Evolutionary conservation across 805 yeast genomes (phyloP).

Genomic region (Cyberlindnera veronae): DNA sequence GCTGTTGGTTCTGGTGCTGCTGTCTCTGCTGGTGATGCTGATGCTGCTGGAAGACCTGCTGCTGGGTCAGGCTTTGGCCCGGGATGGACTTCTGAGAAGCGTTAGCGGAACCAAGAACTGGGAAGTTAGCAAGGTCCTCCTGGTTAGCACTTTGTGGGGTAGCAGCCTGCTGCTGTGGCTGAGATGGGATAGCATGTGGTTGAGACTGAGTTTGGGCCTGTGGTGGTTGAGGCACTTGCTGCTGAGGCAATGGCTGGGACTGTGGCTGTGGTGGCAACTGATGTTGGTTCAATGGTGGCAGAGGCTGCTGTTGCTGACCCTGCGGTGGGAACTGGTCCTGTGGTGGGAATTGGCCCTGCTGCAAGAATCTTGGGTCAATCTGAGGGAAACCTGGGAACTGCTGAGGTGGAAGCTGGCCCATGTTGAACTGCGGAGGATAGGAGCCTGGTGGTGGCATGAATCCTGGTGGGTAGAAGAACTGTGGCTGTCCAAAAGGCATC

Average conservation of each 20-base stretch:
- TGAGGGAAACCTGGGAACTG: conserved; percentile 28
- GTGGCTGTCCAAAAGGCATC: conserved; percentile 14
- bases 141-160: neutral
- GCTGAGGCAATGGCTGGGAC: conserved; percentile 21
- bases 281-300: conserved; percentile 22
- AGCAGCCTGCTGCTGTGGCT: conserved; percentile 8
- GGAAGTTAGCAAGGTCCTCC: conserved; percentile 46
- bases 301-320: conserved; percentile 12
- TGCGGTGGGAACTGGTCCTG: conserved; percentile 13
- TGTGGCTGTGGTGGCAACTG: conserved; percentile 15
- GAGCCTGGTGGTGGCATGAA: conserved; percentile 17
- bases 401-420: conserved; percentile 25
- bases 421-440: conserved; percentile 24
- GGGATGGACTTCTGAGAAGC: conserved; percentile 19
- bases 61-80: neutral
- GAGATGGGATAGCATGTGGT: too few relatives aligned
- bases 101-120: conserved; percentile 49
- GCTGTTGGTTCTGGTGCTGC: conserved; percentile 23
- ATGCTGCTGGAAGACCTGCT: conserved; percentile 4
- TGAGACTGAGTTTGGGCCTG: too few relatives aligned
- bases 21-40: conserved; percentile 18
- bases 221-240: conserved; percentile 25
- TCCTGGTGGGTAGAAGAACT: conserved; percentile 19
- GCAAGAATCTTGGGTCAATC: conserved; percentile 29
- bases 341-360: conserved; percentile 12